Evolutionary conservation across 2,329 filamentous ascomycete genomes (phyloP).

Genomic region (Triangularia verruculosa): DNA sequence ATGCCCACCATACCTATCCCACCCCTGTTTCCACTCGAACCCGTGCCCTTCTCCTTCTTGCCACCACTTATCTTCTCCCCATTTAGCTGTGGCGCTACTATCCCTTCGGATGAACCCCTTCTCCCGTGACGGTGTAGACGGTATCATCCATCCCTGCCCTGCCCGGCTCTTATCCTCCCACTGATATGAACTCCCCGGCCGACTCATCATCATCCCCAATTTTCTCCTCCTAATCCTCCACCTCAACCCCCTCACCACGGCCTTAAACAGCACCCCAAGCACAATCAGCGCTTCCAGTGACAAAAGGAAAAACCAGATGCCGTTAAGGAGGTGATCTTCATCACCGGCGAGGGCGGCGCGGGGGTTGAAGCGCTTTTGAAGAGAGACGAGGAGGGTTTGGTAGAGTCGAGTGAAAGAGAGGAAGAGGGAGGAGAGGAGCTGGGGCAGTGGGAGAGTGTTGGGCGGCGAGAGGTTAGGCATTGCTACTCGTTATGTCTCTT

Average conservation of each 20-base stretch:
- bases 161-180: neutral
- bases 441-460: neutral
- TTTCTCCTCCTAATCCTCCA: neutral
- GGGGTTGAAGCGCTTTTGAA: conserved; percentile 4
- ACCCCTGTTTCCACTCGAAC: neutral
- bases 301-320: conserved; percentile 8
- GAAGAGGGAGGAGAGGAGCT: neutral
- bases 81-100: neutral
- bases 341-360: conserved; percentile 5
- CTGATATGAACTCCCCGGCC: neutral
- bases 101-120: neutral
- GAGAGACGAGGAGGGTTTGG: neutral
- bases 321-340: neutral
- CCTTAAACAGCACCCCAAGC: neutral
- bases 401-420: neutral
- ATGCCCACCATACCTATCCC: neutral
- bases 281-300: neutral
- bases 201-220: neutral
- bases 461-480: neutral
- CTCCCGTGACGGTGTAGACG: neutral
- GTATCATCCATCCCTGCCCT: neutral
- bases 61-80: neutral
- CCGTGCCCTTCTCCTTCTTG: neutral
- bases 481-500: neutral
- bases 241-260: neutral